A percentile compares a stretch with the other conserved stretches of the same genome.
phyloP scores from a whole-genome alignment of 768 basidiomycete genomes.

The Podaxis mareebaensis region DNA sequence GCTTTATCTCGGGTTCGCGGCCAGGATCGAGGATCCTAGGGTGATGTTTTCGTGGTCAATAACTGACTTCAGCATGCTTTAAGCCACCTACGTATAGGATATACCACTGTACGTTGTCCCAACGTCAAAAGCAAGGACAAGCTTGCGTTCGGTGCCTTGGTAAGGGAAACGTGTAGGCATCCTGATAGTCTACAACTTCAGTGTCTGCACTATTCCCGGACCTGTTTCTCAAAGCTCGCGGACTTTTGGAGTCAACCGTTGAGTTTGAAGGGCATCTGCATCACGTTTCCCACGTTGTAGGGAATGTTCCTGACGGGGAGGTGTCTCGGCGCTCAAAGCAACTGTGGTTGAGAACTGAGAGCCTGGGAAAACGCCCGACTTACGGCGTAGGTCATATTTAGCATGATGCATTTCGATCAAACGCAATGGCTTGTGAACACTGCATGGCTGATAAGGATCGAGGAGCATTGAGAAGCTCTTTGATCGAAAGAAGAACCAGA shows the following conservation, averaged over 20 bases:
- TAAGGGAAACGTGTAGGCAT: constrained; percentile 29
- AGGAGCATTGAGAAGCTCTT: no score
- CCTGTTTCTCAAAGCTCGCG: no score
- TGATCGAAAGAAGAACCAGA: no score
- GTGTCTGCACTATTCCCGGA: neutral
- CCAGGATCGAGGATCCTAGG: constrained; percentile 36
- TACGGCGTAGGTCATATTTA: neutral
- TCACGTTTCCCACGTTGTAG: neutral
- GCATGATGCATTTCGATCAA: neutral
- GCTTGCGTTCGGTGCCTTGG: constrained; percentile 36
- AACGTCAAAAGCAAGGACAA: constrained; percentile 48
- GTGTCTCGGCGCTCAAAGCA: neutral
- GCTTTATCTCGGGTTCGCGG: constrained; percentile 34
- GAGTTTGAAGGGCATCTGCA: neutral
- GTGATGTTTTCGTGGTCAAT: neutral
- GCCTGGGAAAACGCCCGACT: neutral
- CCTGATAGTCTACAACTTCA: neutral
- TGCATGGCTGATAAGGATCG: no score
- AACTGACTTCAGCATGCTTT: constrained; percentile 14
- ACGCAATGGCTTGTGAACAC: no score
- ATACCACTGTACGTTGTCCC: constrained; percentile 52
- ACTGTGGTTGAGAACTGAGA: neutral
- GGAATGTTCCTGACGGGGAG: neutral
- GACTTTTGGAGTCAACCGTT: neutral
- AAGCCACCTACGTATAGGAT: constrained; percentile 33